These are phyloP conservation scores for Podospora didyma DNA, from an alignment of 495 filamentous ascomycete species.

Conservation along the genomic window DNA sequence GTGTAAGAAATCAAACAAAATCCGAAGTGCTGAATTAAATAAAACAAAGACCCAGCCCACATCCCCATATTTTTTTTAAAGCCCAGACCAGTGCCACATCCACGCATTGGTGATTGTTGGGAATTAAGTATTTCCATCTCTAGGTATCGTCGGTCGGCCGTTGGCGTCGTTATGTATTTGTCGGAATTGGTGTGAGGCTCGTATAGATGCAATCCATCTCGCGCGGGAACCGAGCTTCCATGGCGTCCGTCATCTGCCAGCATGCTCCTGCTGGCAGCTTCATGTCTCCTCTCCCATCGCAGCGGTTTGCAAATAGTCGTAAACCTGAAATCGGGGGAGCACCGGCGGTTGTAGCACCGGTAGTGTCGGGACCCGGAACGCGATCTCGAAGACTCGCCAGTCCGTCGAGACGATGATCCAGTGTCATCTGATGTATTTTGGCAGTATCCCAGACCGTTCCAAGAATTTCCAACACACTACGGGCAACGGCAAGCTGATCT, in stretches of 20 bases:
- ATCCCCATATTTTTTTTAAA: too few relatives aligned
- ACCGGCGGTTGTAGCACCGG: too few relatives aligned
- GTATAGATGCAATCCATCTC: slow-evolving; percentile 29
- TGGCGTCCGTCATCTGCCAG: slow-evolving; percentile 22
- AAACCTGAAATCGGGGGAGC: slow-evolving; percentile 2
- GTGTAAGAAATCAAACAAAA: too few relatives aligned
- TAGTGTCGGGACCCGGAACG: background rate
- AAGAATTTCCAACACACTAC: slow-evolving; percentile 18
- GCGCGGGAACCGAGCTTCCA: slow-evolving; percentile 20
- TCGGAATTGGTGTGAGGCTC: background rate
- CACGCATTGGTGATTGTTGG: too few relatives aligned
- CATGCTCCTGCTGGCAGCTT: slow-evolving; percentile 1
- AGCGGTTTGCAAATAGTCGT: slow-evolving; percentile 9
- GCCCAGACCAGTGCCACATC: too few relatives aligned
- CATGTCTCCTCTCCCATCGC: background rate
- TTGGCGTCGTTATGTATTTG: background rate
- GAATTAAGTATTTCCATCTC: background rate
- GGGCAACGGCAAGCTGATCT: slow-evolving; percentile 16
- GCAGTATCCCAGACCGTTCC: slow-evolving; percentile 21
- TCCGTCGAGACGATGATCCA: slow-evolving; percentile 22
- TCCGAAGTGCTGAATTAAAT: too few relatives aligned
- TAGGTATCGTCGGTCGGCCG: background rate
- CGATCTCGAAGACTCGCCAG: slow-evolving; percentile 16
- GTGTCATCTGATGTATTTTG: slow-evolving; percentile 12
- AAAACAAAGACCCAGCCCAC: too few relatives aligned